Base-by-base conservation (phyloP, 345 rosid species). In the Cardamine chenopodiifolia region DNA sequence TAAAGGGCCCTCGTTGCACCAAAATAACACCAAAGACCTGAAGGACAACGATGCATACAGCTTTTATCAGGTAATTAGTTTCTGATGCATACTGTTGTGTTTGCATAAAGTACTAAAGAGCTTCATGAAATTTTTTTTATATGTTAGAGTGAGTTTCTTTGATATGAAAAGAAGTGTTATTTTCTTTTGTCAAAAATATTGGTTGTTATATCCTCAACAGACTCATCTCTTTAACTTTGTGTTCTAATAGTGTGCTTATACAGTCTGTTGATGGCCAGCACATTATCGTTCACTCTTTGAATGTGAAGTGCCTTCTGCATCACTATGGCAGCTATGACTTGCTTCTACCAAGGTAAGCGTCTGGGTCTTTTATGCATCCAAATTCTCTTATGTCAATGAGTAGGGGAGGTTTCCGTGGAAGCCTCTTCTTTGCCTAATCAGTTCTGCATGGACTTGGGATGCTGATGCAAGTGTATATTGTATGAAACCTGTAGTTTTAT, bases 181-280 rank as follows among this genome's bases (percentile, higher is more conserved):
- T 15, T 18, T 28, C 29, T 60, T 25, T 48, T 74, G 52, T 67
- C 19, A 17, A n/a, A 58, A 39, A 14, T 40, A 2, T 14, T 40
- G 20, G 49, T 44, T 44, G 49, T 7, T 44, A 44, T 19, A 40
- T 66, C 22, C 37, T 37, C 13, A 20, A 13, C 53, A 4, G 58
- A 10, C 37, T 29, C 18, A 45, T 44, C 9, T 44, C 49, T 44
- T 44, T 39, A 67, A 54, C 55, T 70, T 61, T 20, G 67, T 76
- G 37, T 63, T 68, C 23, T 72, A 18, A n/a, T 57, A 37, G 10
- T 63, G 8, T 82, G 44, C 78, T 58, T 78, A 31, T 85, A 68
- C 86, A 95, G 99, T 96, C 86, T 54, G 83, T 80, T 78, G 99
- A 95, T 75, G 99, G 99, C 65, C 97, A 95, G 83, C 89, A 85